Evolutionary conservation across 2,329 filamentous ascomycete genomes (phyloP), one percentile per base, ranked within the genome.

Genomic region (Hypoxylon sp.): DNA sequence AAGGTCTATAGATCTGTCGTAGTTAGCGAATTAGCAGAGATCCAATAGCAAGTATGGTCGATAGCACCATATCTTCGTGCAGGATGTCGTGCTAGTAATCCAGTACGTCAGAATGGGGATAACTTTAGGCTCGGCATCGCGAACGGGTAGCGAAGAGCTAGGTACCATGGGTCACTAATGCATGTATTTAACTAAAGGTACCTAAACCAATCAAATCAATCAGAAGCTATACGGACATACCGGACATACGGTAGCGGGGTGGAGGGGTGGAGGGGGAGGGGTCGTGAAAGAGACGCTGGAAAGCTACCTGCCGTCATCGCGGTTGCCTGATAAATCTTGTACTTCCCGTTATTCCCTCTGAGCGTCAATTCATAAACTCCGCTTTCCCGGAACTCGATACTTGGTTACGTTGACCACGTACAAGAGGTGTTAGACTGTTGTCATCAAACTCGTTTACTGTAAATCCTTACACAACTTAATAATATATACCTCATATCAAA

Each of bases 401-500:
- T 6, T 1, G 25, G 6, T 5, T 25, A 25, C 28, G 14, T 14
- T 41, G 36, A 19, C 36, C 9, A 17, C n/a, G 36, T 41, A 41
- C 19, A 2, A n/a, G 2, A 41, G n/a, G 36, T 17, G 7, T 41
- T 17, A 2, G 19, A 41, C n/a, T 41, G 5, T 19, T 17, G 36
- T 41, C 36, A n/a, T 30, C 21, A 30, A 11, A 17, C 34, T 38
- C 14, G 13, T 55, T 10, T 36, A 17, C 10, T 30, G 19, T 9
- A 10, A 14, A 6, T n/a, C 5, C 14, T 28, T n/a, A 48, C 3
- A 17, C 17, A 36, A 28, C 52, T 17, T 41, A n/a, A 28, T 28
- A 14, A 59, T n/a, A n/a, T 49, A 28, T 59, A 53, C 34, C 30
- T 23, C 23, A 51, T 4, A 38, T 28, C 67, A 73, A 67, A 19